Evolutionary conservation across 306 rosid species (phyloP), one percentile per base, ranked within the genome.

Genomic region (Inga laurina): DNA sequence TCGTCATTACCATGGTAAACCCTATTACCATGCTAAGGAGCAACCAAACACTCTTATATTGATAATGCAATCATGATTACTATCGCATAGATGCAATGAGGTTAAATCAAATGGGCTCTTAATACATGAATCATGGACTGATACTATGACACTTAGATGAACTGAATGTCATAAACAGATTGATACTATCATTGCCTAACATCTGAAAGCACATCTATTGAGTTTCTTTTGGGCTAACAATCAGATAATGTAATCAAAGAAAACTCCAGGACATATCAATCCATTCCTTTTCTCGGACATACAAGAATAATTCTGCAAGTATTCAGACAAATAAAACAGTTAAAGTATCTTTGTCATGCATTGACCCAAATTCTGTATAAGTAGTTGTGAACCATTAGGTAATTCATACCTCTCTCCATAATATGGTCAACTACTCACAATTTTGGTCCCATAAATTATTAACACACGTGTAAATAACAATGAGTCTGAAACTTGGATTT

Each of bases 281-380:
- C 34, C 41, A 85, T 71, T 44, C 65, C 75, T 83, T 71, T 35
- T 64, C 68, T 72, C 72, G 35, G 75, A 65, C 54, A 80, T 34
- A 75, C 41, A 8, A 21, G 72, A 22, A 30, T 8, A 32, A 13
- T 8, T 79, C 51, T 21, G 19, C 19, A 10, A 67, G 51, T 57
- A 79, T 32, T 64, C 34, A 75, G 35, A 69, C 49, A 71, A 69
- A 75, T 43, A 52, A 83, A 70, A 35, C 18, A 75, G n/a, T 79
- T 16, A 51, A 70, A 15, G 43, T 74, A 44, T 65, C 52, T 48
- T 54, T 49, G 34, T 13, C 64, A 48, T 34, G 46, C 24, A n/a
- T 39, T 30, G 41, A 22, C 67, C 67, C 80, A 49, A 80, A 62
- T 22, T 79, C 43, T 14, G 70, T 78, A 67, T 56, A 82, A 9